Percentiles rank a stretch among this genome's conserved stretches.
These are phyloP conservation scores for Gossypium thurberi DNA, from an alignment of 345 rosid genomes.

Conservation along the genomic window DNA sequence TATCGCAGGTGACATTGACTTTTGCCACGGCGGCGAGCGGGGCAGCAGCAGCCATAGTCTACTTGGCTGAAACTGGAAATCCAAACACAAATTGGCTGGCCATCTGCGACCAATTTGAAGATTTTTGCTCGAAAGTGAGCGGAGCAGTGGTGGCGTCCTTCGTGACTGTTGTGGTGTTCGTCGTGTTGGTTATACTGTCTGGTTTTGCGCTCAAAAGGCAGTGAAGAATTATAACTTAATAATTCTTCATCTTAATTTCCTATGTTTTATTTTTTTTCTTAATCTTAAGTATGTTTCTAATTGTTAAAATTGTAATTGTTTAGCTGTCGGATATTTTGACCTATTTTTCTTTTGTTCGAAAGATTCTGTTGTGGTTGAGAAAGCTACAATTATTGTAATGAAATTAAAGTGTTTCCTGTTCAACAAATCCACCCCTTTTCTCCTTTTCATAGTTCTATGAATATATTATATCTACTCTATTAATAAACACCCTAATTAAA, in stretches of 20 bases:
- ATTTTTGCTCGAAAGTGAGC: constrained; percentile 67
- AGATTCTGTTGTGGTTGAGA: background rate
- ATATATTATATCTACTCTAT: too few species aligned
- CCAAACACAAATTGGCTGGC: constrained; percentile 68
- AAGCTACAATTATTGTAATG: background rate
- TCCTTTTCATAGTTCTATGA: background rate
- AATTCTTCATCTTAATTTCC: background rate
- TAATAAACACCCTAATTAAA: too few species aligned
- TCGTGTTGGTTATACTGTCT: constrained; percentile 48
- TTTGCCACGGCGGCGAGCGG: constrained; percentile 50
- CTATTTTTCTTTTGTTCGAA: too few species aligned
- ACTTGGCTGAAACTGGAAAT: constrained; percentile 83
- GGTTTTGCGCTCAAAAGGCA: constrained; percentile 50
- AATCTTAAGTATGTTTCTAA: background rate
- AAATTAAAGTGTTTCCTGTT: background rate
- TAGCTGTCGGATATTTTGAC: background rate
- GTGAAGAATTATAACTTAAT: background rate
- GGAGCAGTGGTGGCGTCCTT: constrained; percentile 79
- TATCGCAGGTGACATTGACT: constrained; percentile 45
- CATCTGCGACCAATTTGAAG: constrained; percentile 75
- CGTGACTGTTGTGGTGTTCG: constrained; percentile 35
- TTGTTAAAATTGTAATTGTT: background rate
- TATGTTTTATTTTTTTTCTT: background rate
- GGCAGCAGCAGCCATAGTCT: constrained; percentile 64
- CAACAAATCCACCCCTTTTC: background rate